Base-by-base conservation (phyloP, 345 rosid genomes). In the Dimocarpus longan region DNA sequence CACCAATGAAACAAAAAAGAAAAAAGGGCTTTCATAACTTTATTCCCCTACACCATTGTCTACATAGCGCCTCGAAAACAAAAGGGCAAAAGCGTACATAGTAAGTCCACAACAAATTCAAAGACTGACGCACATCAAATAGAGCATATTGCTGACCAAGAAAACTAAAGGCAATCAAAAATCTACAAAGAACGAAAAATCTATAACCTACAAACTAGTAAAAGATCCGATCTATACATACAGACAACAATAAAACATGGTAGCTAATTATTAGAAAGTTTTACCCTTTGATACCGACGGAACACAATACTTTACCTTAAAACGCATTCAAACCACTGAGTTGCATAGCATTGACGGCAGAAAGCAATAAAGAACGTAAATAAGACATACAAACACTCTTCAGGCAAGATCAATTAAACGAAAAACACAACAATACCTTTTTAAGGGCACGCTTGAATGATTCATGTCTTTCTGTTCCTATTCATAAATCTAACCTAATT, bases 41-140 rank as follows among this genome's bases (percentile, higher is more conserved):
- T 22, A 32, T 73, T 28, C 8, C 40, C 77, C 46, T 40, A 66
- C 52, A 67, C 24, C 43, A 46, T 63, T 57, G 46, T 39, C 12
- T 44, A 28, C n/a, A 67, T 72, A 70, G 64, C 56, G 43, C 57
- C 67, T 50, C 62, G 13, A 48, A 75, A 66, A 42, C 56, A 8
- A 13, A 16, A 42, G 42, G 44, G 67, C 48, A 59, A 40, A 73
- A 67, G 32, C 11, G 3, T 64, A 66, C 18, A 19, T 11, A 48
- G 26, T 75, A 18, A 13, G 26, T 68, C 13, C 7, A 46, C 9
- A 46, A 52, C 6, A 19, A 75, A 65, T 15, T 44, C 8, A 62
- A 64, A 64, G 10, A 73, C n/a, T 2, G 18, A 10, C 46, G 10
- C 60, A 43, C 8, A 8, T 63, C 43, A 75, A 24, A 19, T 28